Conservation (phyloP, 768 basidiomycete genomes). For the Boletus rubescentipes region DNA sequence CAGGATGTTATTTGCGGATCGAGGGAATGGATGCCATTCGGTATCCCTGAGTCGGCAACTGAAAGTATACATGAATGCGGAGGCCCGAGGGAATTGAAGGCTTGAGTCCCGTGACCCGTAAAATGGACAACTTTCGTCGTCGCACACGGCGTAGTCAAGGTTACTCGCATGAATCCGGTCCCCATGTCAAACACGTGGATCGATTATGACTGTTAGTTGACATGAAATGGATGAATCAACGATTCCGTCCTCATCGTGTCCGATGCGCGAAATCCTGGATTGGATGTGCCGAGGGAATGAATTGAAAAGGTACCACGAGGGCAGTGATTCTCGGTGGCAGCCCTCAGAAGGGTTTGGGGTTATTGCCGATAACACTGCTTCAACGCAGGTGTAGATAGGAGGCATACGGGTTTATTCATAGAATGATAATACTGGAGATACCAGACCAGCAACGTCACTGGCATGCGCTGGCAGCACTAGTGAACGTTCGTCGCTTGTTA, state of each 20-base stretch:
- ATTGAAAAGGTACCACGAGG: neutral
- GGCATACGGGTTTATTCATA: neutral
- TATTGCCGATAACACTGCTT: neutral
- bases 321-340: no score
- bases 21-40: neutral
- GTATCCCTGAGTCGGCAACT: no score
- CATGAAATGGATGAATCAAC: neutral
- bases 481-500: neutral
- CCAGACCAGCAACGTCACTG: neutral
- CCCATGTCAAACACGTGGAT: constrained; percentile 1
- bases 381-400: neutral
- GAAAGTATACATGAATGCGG: neutral
- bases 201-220: neutral
- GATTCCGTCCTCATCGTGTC: neutral
- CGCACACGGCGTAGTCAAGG: neutral
- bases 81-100: no score
- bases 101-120: constrained; percentile 1
- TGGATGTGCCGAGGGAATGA: neutral
- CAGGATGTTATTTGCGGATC: neutral
- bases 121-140: neutral
- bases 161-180: neutral
- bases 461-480: neutral
- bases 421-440: no score
- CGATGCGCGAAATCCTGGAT: neutral
- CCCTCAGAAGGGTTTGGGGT: no score